A percentile compares a stretch with the other conserved stretches of the same genome.
These are phyloP conservation scores for Pseudogymnoascus sp. DNA, from an alignment of 2,329 filamentous ascomycete genomes.

Conservation along the genomic window DNA sequence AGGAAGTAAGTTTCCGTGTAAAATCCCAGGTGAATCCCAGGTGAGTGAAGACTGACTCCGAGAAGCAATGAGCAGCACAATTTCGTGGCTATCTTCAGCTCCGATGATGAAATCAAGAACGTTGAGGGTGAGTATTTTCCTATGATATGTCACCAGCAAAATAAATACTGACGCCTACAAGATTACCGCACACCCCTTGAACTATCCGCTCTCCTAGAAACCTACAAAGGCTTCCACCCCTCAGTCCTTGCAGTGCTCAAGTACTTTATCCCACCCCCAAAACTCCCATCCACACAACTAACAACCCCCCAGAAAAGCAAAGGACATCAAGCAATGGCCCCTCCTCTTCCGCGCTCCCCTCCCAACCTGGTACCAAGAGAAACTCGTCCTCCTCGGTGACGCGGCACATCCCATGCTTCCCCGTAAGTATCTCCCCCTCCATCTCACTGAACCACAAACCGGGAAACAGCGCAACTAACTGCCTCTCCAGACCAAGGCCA, in stretches of 20 bases:
- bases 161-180: constrained; percentile 15
- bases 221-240: constrained; percentile 16
- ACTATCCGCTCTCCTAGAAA: constrained; percentile 15
- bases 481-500: constrained; percentile 23
- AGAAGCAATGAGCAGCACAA: constrained; percentile 15
- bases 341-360: constrained; percentile 27
- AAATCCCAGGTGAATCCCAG: neutral
- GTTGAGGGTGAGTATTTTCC: constrained; percentile 10
- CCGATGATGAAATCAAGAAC: constrained; percentile 13
- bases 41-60: neutral
- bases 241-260: constrained; percentile 14
- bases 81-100: constrained; percentile 20
- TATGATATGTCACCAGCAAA: neutral
- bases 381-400: constrained; percentile 20
- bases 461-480: constrained; percentile 1
- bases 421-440: constrained; percentile 12
- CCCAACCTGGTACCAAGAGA: constrained; percentile 22
- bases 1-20: constrained; percentile 18
- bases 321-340: constrained; percentile 26
- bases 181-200: constrained; percentile 19
- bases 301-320: constrained; percentile 22
- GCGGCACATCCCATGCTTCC: constrained; percentile 24
- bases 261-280: constrained; percentile 8
- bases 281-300: neutral
- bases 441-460: neutral